These are phyloP conservation scores for Triangularia setosa DNA, from an alignment of 2,329 filamentous ascomycete species.

Conservation along the genomic window DNA sequence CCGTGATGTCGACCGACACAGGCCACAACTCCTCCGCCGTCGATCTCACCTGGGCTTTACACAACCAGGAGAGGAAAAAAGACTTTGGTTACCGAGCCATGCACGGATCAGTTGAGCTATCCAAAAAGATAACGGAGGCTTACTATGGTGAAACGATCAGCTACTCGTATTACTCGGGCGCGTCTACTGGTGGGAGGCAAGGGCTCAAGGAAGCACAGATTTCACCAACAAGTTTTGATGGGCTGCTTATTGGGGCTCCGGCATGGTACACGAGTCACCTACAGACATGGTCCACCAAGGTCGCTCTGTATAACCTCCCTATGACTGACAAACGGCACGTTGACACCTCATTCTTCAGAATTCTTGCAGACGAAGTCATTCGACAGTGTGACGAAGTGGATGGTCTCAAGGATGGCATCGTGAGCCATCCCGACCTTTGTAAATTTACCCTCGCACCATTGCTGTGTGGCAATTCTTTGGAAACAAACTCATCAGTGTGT, in stretches of 20 bases:
- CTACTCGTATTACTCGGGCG: constrained; percentile 54
- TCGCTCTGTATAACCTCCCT: constrained; percentile 46
- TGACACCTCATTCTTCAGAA: constrained; percentile 37
- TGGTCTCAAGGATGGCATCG: constrained; percentile 43
- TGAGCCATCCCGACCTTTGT: constrained; percentile 42
- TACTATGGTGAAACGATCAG: constrained; percentile 44
- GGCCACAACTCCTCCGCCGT: constrained; percentile 34
- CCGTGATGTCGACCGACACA: constrained; percentile 40
- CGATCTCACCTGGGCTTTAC: constrained; percentile 38
- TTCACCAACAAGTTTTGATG: constrained; percentile 54
- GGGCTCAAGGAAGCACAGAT: constrained; percentile 51
- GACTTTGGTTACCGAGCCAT: constrained; percentile 41
- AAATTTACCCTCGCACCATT: constrained; percentile 35
- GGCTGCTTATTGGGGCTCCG: constrained; percentile 46
- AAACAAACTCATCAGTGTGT: constrained; percentile 19
- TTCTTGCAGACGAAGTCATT: constrained; percentile 37
- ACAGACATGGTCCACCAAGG: constrained; percentile 39
- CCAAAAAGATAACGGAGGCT: constrained; percentile 43
- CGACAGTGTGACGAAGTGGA: constrained; percentile 46
- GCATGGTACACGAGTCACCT: constrained; percentile 51
- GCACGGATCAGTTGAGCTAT: constrained; percentile 47
- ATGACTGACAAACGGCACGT: constrained; percentile 40
- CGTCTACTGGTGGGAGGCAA: constrained; percentile 56
- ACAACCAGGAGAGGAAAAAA: constrained; percentile 33
- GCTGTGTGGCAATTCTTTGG: constrained; percentile 31